Evolutionary conservation across 306 rosid genomes (phyloP).

Genomic region (Fagus crenata): DNA sequence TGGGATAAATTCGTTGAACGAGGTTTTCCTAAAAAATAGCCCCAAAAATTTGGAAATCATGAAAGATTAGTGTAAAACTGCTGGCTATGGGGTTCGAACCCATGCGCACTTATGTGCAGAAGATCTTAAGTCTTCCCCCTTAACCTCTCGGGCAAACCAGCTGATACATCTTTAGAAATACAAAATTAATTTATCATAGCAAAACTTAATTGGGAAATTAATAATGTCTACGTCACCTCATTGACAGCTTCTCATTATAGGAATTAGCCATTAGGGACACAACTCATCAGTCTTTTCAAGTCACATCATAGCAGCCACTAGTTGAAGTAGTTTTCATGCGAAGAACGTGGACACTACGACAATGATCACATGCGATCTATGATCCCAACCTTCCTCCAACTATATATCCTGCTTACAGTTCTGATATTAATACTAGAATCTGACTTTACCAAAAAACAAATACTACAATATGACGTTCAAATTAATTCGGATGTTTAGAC

Average conservation of each 20-base stretch:
- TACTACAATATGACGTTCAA: no score
- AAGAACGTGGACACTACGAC: constrained; percentile 25
- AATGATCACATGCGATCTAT: constrained; percentile 37
- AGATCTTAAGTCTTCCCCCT: constrained; percentile 38
- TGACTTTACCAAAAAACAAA: no score
- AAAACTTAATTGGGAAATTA: neutral
- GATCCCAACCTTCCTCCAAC: constrained; percentile 16
- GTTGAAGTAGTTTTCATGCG: constrained; percentile 23
- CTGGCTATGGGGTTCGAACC: constrained; percentile 46
- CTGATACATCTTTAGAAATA: no score
- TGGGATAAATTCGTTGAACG: no score
- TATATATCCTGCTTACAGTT: neutral
- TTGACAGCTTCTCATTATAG: neutral
- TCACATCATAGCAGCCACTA: neutral
- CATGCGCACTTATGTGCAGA: constrained; percentile 47
- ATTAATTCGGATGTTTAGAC: no score
- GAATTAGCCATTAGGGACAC: neutral
- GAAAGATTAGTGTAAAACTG: neutral
- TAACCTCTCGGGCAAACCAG: constrained; percentile 19
- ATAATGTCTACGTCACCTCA: neutral
- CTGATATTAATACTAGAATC: no score
- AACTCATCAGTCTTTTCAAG: neutral
- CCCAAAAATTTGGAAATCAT: neutral
- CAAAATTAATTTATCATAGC: no score
- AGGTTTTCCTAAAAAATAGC: no score